Conservation (phyloP, 1,284 basidiomycete species). For the Exobasidium rhododendri region DNA sequence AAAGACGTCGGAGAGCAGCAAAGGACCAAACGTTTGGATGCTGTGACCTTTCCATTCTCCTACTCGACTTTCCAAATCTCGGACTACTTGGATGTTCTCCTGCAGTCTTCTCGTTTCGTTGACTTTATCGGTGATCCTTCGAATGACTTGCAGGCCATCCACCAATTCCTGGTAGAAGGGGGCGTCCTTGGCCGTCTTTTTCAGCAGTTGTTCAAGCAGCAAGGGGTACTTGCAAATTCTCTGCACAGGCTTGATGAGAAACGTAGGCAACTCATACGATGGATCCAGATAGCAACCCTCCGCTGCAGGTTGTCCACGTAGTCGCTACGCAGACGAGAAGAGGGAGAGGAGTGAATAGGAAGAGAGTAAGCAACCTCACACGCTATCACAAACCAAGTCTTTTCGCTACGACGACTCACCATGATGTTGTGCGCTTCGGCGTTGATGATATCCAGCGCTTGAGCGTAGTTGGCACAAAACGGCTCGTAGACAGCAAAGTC, state of each 20-base stretch:
- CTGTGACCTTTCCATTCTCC: slow-evolving; percentile 99
- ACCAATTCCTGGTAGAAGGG: slow-evolving; percentile 70
- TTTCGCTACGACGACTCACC: background rate
- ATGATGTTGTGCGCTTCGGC: slow-evolving; percentile 30
- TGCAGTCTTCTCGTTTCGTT: slow-evolving; percentile 87
- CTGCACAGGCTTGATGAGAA: slow-evolving; percentile 75
- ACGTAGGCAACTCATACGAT: slow-evolving; percentile 73
- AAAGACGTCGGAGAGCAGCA: slow-evolving; percentile 91
- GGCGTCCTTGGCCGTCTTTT: slow-evolving; percentile 59
- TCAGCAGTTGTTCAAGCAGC: slow-evolving; percentile 63
- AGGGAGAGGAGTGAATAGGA: background rate
- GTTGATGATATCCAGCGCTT: slow-evolving; percentile 77
- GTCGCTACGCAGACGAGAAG: no score
- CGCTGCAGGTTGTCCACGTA: slow-evolving; percentile 38
- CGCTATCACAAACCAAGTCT: background rate
- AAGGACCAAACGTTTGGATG: slow-evolving; percentile 83
- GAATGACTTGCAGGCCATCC: slow-evolving; percentile 77
- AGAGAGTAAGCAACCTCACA: background rate
- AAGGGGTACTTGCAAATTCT: slow-evolving; percentile 74
- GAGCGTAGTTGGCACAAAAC: slow-evolving; percentile 78
- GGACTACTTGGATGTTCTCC: slow-evolving; percentile 78
- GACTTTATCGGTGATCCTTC: slow-evolving; percentile 90
- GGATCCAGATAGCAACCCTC: slow-evolving; percentile 56
- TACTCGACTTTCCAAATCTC: slow-evolving; percentile 81
- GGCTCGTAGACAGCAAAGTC: slow-evolving; percentile 71